A percentile compares a stretch with the other conserved stretches of the same genome.
These are phyloP conservation scores for Hibiscus mutabilis DNA, from an alignment of 345 rosid genomes.

Conservation along the genomic window DNA sequence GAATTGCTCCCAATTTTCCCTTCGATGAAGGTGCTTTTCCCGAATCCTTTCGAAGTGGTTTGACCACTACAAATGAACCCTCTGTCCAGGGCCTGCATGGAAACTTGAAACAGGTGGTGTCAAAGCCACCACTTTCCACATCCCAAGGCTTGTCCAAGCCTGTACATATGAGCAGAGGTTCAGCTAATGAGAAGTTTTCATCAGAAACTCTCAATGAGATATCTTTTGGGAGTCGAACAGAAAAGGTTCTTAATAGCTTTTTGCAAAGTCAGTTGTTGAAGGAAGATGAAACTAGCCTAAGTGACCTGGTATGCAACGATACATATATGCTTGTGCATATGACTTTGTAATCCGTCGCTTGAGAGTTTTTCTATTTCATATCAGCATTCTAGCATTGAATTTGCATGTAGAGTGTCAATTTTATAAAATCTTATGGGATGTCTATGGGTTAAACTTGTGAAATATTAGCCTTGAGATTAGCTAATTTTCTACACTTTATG, in stretches of 20 bases:
- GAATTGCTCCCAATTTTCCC: slow-evolving; percentile 32
- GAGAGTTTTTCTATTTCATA: background rate
- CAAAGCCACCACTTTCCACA: slow-evolving; percentile 27
- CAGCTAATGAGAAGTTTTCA: slow-evolving; percentile 20
- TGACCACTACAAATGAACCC: slow-evolving; percentile 26
- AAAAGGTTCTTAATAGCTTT: slow-evolving; percentile 63
- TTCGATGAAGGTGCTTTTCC: slow-evolving; percentile 37
- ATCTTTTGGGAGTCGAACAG: slow-evolving; percentile 62
- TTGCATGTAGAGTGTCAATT: background rate
- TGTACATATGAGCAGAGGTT: slow-evolving; percentile 21
- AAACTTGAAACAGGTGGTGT: slow-evolving; percentile 30
- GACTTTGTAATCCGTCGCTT: background rate
- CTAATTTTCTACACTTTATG: background rate
- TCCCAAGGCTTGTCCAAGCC: slow-evolving; percentile 28
- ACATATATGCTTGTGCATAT: background rate
- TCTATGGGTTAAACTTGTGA: background rate
- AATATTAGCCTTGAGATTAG: background rate
- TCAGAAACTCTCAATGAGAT: slow-evolving; percentile 23
- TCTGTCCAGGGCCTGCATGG: slow-evolving; percentile 35
- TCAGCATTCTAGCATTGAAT: background rate
- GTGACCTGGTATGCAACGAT: slow-evolving; percentile 35
- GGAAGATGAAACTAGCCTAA: slow-evolving; percentile 35
- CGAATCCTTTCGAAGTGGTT: slow-evolving; percentile 34
- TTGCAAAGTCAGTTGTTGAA: slow-evolving; percentile 57
- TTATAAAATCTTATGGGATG: background rate